A percentile compares a stretch with the other conserved stretches of the same genome.
Conservation (phyloP, 345 rosid genomes). For the Garcia nutans region DNA sequence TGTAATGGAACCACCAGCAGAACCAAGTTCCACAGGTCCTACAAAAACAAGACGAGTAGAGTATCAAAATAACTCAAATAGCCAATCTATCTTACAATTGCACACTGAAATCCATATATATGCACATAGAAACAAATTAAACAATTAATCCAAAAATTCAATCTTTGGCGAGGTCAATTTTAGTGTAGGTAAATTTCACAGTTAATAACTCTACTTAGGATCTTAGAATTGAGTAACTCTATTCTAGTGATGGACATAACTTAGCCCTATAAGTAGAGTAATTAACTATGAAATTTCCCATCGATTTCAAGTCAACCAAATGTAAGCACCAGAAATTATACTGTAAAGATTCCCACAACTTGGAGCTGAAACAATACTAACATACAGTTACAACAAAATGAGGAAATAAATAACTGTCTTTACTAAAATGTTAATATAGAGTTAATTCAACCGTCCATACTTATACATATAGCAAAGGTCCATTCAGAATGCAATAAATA, state of each 20-base stretch:
- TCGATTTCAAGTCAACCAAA: background rate
- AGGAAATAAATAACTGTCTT: too few species aligned
- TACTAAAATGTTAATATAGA: too few species aligned
- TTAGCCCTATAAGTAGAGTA: background rate
- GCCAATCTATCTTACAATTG: background rate
- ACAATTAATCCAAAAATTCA: background rate
- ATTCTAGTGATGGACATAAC: too few species aligned
- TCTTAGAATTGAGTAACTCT: background rate
- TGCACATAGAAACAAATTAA: background rate
- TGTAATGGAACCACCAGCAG: slow-evolving; percentile 78
- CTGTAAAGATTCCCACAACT: background rate
- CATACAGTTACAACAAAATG: too few species aligned
- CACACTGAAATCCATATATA: background rate
- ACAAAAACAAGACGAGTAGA: slow-evolving; percentile 3
- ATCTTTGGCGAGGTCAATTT: background rate
- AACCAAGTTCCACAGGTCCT: slow-evolving; percentile 89
- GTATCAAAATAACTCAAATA: background rate
- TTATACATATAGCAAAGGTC: too few species aligned
- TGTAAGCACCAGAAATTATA: background rate
- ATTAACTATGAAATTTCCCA: background rate
- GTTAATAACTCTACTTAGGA: background rate
- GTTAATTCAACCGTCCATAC: too few species aligned
- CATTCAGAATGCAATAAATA: too few species aligned
- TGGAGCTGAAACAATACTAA: background rate
- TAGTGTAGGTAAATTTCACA: background rate